Evolutionary conservation across 257 asterid species (phyloP), one percentile per base, ranked within the genome.

Genomic region (Capsicum baccatum): DNA sequence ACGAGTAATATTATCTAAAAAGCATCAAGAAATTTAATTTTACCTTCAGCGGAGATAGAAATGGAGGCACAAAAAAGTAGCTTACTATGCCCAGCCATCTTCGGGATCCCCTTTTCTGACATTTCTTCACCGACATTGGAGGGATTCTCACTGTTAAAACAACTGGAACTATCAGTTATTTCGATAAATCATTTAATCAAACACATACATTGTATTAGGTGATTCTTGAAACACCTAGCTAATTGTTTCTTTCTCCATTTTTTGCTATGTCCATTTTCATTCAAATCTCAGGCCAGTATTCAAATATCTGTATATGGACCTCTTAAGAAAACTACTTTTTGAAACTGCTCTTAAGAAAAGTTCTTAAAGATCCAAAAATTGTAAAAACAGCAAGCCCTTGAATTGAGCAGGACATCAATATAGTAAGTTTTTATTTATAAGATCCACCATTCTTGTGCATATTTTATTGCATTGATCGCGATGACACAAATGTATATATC

Each of bases 51-150:
- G 1, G 84, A 63, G 66, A 82, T 54, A 66, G 84, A 82, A 60
- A 82, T 82, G 79, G 84, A 82, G 26, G 84, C 73, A 82, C 84
- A 82, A 82, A 82, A 82, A 9, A 82, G 60, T 50, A 82, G 79
- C 71, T 82, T 82, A 76, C 54, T 76, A 1, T 63, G 79, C 50
- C 64, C 44, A 39, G 44, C 84, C 58, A 66, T 68, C 52, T 82
- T 69, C 3, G 84, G 9, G 48, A 50, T 21, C 14, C 42, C 84
- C 55, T 48, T 82, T 6, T 6, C 84, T 10, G 6, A 5, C 16
- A 37, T 50, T 82, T 50, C 84, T 80, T 80, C 83, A 9, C 17
- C 56, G n/a, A 12, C 83, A 66, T 76, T 76, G 81, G 63, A 52
- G 64, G 64, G 63, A 33, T 21, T 52, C 79, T 82, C 79, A 82